Evolutionary conservation across 768 basidiomycete species (phyloP).

Genomic region (Crucibulum laeve): DNA sequence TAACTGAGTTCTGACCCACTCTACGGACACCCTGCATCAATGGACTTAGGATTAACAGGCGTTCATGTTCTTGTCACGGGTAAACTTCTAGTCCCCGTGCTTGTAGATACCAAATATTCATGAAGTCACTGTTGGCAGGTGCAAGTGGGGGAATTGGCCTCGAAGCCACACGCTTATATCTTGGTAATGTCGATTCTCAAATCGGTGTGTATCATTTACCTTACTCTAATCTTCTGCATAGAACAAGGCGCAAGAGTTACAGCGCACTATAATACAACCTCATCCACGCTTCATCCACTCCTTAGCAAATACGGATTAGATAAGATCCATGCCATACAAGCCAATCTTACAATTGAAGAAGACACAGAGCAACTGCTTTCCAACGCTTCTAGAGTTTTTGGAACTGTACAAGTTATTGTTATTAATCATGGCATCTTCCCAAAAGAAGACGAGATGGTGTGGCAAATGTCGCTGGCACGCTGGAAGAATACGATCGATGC

Average conservation of each 20-base stretch:
- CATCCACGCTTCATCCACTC: constrained; percentile 1
- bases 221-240: too few relatives aligned
- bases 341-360: constrained; percentile 54
- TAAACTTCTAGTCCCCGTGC: too few relatives aligned
- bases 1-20: too few relatives aligned
- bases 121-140: too few relatives aligned
- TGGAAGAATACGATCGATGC: constrained; percentile 60
- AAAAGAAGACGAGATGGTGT: constrained; percentile 40
- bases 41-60: too few relatives aligned
- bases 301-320: background rate
- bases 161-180: too few relatives aligned
- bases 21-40: too few relatives aligned
- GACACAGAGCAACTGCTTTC: constrained; percentile 50
- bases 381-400: constrained; percentile 31
- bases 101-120: too few relatives aligned
- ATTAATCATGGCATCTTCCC: constrained; percentile 62
- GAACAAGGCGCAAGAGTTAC: constrained; percentile 71
- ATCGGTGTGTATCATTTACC: too few relatives aligned
- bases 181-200: too few relatives aligned
- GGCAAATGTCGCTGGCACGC: constrained; percentile 53
- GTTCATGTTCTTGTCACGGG: too few relatives aligned
- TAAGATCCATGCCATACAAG: constrained; percentile 31
- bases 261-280: constrained; percentile 64
- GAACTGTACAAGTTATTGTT: constrained; percentile 51
- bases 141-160: too few relatives aligned